Conservation (phyloP, 2,329 filamentous ascomycete genomes). For the Amesomyces nigricolor region DNA sequence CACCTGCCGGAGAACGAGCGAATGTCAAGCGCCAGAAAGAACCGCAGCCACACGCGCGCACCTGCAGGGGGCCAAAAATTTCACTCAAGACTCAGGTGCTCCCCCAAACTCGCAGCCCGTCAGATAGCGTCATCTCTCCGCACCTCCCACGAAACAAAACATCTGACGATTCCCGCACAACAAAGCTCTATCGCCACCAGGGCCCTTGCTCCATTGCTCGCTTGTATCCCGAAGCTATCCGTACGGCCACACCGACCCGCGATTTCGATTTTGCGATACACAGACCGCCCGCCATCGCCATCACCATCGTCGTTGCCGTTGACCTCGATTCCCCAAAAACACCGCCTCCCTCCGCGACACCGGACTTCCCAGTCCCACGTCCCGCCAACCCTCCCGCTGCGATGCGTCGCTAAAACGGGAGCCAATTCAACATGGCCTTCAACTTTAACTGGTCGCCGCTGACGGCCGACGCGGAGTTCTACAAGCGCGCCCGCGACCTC, state of each 20-base stretch:
- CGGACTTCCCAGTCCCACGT: constrained; percentile 17
- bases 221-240: neutral
- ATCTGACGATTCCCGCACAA: neutral
- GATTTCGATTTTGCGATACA: neutral
- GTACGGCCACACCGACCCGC: neutral
- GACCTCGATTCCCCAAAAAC: neutral
- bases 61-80: constrained; percentile 21
- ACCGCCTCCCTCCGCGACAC: constrained; percentile 3
- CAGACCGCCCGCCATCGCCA: neutral
- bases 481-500: constrained; percentile 85
- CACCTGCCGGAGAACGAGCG: neutral
- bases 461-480: constrained; percentile 88
- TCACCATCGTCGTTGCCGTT: neutral
- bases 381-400: constrained; percentile 14
- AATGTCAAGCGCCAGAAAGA: constrained; percentile 5
- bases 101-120: constrained; percentile 4
- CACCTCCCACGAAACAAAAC: constrained; percentile 13
- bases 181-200: constrained; percentile 3
- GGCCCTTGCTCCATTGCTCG: neutral
- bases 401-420: constrained; percentile 24
- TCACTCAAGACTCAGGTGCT: constrained; percentile 19
- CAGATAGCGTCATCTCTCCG: constrained; percentile 25
- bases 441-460: constrained; percentile 99
- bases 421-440: constrained; percentile 81
- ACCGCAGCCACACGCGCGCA: constrained; percentile 1